Evolutionary conservation across 371 early-diverging fungal species (phyloP), one percentile per base, ranked within the genome.

Genomic region (Blastocladiella emersonii): DNA sequence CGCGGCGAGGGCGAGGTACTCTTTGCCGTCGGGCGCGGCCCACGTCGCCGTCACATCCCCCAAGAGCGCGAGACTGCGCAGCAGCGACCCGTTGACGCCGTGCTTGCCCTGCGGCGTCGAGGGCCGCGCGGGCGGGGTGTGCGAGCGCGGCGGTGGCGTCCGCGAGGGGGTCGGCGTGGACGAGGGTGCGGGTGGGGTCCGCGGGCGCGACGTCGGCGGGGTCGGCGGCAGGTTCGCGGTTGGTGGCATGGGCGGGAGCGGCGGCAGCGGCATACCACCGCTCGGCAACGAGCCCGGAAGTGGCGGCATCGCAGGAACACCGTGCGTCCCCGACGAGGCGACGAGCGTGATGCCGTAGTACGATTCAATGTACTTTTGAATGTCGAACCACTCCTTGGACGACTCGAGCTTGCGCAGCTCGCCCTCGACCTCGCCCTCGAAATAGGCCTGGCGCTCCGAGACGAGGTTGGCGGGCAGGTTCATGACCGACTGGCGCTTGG

Each of bases 291-390:
- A n/a, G n/a, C n/a, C n/a, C n/a, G n/a, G n/a, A n/a, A n/a, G n/a
- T n/a, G n/a, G n/a, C n/a, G n/a, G n/a, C n/a, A n/a, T n/a, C n/a
- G n/a, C n/a, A n/a, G n/a, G n/a, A n/a, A n/a, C n/a, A n/a, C n/a
- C n/a, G n/a, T n/a, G n/a, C 7, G 15, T 8, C 55, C 55, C 34
- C 4, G 34, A 37, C 5, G 45, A 8, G 19, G 25, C 59, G 25
- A 41, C 59, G 12, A 59, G 43, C 44, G 59, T 27, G 15, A 59
- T 59, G 10, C 59, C 59, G 10, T 35, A 59, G 32, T 59, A 59
- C 30, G 59, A 59, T 39, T 59, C 59, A 6, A 59, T 27, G 43
- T 59, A 59, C 32, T 59, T 59, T 37, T 59, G 59, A 34, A 59
- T 34, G 43, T 59, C 59, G 37, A 59, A 59, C 44, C 41, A 37